These are phyloP conservation scores for Moelleriella libera DNA, from an alignment of 2,329 filamentous ascomycete species.

Conservation along the genomic window DNA sequence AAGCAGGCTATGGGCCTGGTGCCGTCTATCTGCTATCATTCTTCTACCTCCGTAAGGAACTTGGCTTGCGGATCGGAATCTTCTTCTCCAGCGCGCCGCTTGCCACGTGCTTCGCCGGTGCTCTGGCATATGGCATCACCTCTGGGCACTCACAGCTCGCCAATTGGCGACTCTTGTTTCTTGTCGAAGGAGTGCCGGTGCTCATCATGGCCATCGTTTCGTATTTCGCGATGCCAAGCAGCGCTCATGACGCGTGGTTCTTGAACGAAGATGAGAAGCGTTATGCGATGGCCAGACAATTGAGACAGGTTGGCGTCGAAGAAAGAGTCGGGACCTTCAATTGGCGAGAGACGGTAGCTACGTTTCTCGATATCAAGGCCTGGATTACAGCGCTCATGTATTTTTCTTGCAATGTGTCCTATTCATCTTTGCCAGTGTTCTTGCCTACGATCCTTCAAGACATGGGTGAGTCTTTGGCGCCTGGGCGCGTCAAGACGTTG, in stretches of 20 bases:
- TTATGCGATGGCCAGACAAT: conserved; percentile 3
- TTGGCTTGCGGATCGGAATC: conserved; percentile 21
- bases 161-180: conserved; percentile 51
- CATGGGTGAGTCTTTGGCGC: conserved; percentile 3
- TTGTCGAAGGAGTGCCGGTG: conserved; percentile 31
- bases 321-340: conserved; percentile 3
- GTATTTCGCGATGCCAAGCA: conserved; percentile 13
- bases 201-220: conserved; percentile 15
- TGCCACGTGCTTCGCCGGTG: conserved; percentile 53
- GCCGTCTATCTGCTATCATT: conserved; percentile 19
- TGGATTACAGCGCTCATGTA: conserved; percentile 12
- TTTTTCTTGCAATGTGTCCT: conserved; percentile 14
- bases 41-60: conserved; percentile 19
- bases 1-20: conserved; percentile 18
- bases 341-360: conserved; percentile 14
- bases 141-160: conserved; percentile 38
- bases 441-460: conserved; percentile 9
- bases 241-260: conserved; percentile 5
- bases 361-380: conserved; percentile 18
- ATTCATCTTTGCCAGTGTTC: conserved; percentile 14
- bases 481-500: background rate
- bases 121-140: conserved; percentile 51
- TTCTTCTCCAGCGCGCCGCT: conserved; percentile 44
- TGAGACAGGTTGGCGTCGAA: conserved; percentile 3
- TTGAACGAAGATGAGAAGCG: conserved; percentile 8